Conservation (phyloP, 176 grass and related monocot species). For the Rhynchospora pubera region DNA sequence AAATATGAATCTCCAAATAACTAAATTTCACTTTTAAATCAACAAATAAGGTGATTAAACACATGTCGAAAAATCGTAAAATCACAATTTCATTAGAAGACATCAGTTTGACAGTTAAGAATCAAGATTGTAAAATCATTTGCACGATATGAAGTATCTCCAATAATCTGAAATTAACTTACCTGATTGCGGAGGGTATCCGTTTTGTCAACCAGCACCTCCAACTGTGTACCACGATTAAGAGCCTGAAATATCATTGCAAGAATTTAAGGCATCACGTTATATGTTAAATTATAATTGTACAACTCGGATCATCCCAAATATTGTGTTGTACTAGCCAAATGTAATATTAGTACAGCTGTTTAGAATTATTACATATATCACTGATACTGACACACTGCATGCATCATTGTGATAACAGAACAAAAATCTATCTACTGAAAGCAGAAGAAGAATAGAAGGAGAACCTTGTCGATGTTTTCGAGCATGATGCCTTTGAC, state of each 20-base stretch:
- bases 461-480: conserved; percentile 67
- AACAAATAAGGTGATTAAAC: too few species aligned
- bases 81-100: too few species aligned
- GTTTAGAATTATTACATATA: too few species aligned
- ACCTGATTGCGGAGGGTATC: conserved; percentile 59
- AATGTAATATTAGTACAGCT: not conserved
- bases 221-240: conserved; percentile 45
- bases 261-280: not conserved
- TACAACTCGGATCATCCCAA: not conserved
- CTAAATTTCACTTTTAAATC: not conserved
- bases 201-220: conserved; percentile 55
- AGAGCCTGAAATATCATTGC: conserved; percentile 33
- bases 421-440: not conserved
- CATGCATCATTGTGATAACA: not conserved
- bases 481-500: conserved; percentile 79
- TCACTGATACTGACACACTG: not conserved
- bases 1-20: too few species aligned
- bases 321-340: not conserved
- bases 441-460: not conserved
- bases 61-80: too few species aligned
- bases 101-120: too few species aligned
- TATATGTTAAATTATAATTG: not conserved
- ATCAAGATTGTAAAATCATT: not conserved
- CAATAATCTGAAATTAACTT: not conserved
- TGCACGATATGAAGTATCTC: not conserved